These are phyloP conservation scores for Xylaria intraflava DNA, from an alignment of 495 filamentous ascomycete genomes.

Conservation along the genomic window DNA sequence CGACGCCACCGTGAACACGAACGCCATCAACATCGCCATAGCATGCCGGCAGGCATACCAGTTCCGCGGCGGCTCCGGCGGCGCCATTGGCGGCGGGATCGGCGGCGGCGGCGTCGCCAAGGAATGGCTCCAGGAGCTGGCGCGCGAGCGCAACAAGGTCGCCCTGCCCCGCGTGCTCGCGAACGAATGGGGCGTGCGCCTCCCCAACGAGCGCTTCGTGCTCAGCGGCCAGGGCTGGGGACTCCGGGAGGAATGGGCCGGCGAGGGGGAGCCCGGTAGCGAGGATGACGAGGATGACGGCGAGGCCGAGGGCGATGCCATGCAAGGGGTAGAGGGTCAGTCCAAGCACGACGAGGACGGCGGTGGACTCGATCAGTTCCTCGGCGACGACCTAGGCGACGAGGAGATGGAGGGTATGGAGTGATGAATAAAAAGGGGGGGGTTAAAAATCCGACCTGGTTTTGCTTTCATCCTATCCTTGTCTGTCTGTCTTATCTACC, in stretches of 20 bases:
- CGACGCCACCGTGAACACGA: constrained; percentile 38
- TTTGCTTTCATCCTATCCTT: too few species aligned
- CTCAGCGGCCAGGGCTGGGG: constrained; percentile 80
- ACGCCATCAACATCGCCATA: constrained; percentile 47
- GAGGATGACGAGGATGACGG: constrained; percentile 47
- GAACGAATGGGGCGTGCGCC: constrained; percentile 71
- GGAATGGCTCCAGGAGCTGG: constrained; percentile 79
- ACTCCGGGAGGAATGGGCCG: constrained; percentile 69
- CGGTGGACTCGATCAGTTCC: constrained; percentile 47
- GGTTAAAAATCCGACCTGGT: too few species aligned
- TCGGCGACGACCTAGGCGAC: constrained; percentile 39
- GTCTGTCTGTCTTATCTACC: not conserved
- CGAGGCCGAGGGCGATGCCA: constrained; percentile 47
- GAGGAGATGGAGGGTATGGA: constrained; percentile 29
- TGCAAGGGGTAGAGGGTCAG: constrained; percentile 39
- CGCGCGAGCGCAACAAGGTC: constrained; percentile 73
- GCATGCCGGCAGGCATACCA: constrained; percentile 44
- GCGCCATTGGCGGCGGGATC: constrained; percentile 13
- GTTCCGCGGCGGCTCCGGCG: constrained; percentile 40
- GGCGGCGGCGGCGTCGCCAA: constrained; percentile 56
- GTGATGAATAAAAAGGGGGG: constrained; percentile 4
- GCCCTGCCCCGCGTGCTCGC: constrained; percentile 65
- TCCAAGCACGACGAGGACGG: constrained; percentile 45
- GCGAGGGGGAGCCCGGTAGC: constrained; percentile 24
- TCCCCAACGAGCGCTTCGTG: constrained; percentile 89